Conservation (phyloP, 345 rosid genomes). For the Acer negundo region DNA sequence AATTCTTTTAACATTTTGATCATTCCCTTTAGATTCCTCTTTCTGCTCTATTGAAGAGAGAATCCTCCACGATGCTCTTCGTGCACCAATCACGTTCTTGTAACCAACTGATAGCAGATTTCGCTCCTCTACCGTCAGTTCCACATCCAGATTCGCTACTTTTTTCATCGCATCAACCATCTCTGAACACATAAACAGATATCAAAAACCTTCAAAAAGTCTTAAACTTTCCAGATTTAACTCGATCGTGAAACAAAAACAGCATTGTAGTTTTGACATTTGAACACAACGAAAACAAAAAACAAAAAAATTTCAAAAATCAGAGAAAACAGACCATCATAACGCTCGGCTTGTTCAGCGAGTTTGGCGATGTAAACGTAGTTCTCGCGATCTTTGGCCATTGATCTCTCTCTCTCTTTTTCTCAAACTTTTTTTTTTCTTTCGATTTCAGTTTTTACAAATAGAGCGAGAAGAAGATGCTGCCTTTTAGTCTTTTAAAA, state of each 20-base stretch:
- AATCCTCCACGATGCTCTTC: conserved; percentile 66
- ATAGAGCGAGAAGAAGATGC: not conserved
- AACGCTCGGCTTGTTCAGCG: conserved; percentile 64
- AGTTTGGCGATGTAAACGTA: conserved; percentile 57
- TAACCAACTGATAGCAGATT: conserved; percentile 59
- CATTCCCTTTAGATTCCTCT: conserved; percentile 59
- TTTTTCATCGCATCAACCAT: conserved; percentile 62
- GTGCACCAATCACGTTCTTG: conserved; percentile 59
- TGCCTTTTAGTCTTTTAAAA: not conserved
- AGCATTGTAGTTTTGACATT: too few species aligned
- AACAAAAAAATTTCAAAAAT: too few species aligned
- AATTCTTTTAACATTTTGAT: conserved; percentile 51
- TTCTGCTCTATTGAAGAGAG: conserved; percentile 56
- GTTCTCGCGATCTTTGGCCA: conserved; percentile 49
- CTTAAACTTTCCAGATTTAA: too few species aligned
- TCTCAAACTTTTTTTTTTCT: not conserved
- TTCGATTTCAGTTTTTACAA: not conserved
- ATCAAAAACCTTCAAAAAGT: not conserved
- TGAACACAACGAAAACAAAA: too few species aligned
- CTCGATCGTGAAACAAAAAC: not conserved
- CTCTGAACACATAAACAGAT: conserved; percentile 28
- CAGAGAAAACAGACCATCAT: conserved; percentile 37
- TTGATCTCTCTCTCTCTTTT: conserved; percentile 19
- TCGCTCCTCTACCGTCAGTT: conserved; percentile 58
- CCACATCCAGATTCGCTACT: conserved; percentile 52